Evolutionary conservation across 495 filamentous ascomycete species (phyloP).

Genomic region (Penicillium parvum): DNA sequence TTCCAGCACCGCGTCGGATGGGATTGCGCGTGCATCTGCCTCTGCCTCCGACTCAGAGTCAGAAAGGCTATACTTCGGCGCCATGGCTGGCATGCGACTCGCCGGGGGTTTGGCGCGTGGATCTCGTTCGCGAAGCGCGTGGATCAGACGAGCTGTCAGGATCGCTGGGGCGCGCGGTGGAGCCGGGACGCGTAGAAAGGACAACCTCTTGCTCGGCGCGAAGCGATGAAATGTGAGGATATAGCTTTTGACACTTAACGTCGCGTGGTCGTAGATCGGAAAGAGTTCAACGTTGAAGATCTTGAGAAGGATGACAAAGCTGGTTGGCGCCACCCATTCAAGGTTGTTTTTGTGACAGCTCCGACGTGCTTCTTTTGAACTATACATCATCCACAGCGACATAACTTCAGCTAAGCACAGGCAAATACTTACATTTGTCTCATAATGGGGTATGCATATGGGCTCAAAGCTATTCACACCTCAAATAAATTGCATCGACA

Average conservation of each 20-base stretch:
- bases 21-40: slow-evolving; percentile 5
- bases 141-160: too few relatives aligned
- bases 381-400: too few relatives aligned
- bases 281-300: not conserved
- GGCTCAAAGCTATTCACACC: too few relatives aligned
- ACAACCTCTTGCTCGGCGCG: too few relatives aligned
- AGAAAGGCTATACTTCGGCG: slow-evolving; percentile 31
- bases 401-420: too few relatives aligned
- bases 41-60: slow-evolving; percentile 34
- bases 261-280: slow-evolving; percentile 2
- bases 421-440: too few relatives aligned
- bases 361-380: too few relatives aligned
- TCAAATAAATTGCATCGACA: too few relatives aligned
- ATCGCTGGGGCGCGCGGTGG: too few relatives aligned
- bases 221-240: not conserved
- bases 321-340: too few relatives aligned
- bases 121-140: not conserved
- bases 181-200: too few relatives aligned
- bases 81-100: slow-evolving; percentile 22
- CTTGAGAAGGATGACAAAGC: slow-evolving; percentile 1
- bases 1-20: slow-evolving; percentile 42
- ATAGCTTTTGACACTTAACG: not conserved
- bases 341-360: not conserved
- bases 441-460: too few relatives aligned
- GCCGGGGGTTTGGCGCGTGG: not conserved